Conservation (phyloP, 2,329 filamentous ascomycete genomes). For the Myriosclerotinia duriaeana region DNA sequence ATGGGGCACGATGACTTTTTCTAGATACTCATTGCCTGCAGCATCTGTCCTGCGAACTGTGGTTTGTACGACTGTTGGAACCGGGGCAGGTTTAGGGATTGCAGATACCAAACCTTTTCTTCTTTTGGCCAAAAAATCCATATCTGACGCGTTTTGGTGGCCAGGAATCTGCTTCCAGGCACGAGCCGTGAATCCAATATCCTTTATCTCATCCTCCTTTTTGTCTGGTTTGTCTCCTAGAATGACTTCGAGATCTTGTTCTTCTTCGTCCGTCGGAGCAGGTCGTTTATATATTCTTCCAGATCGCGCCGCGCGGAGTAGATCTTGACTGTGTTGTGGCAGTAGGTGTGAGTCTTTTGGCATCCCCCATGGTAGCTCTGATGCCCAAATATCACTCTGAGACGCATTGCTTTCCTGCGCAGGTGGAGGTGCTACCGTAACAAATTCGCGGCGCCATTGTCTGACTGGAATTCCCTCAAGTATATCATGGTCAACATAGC, state of each 20-base stretch:
- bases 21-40: conserved; percentile 77
- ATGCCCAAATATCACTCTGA: conserved; percentile 67
- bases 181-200: conserved; percentile 55
- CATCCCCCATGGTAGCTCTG: conserved; percentile 75
- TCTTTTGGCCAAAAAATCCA: conserved; percentile 60
- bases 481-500: conserved; percentile 55
- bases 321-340: conserved; percentile 74
- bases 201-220: conserved; percentile 53
- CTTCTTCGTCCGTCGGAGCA: conserved; percentile 60
- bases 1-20: conserved; percentile 78
- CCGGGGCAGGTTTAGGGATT: conserved; percentile 49
- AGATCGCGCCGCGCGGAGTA: conserved; percentile 77
- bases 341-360: conserved; percentile 80
- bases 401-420: conserved; percentile 60
- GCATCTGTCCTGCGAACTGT: conserved; percentile 78
- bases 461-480: conserved; percentile 68
- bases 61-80: conserved; percentile 68
- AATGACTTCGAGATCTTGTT: conserved; percentile 50
- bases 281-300: conserved; percentile 74
- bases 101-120: conserved; percentile 61
- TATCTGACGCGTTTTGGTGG: conserved; percentile 53
- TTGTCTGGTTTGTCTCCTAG: conserved; percentile 56
- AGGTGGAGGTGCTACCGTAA: conserved; percentile 65
- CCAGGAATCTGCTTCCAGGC: conserved; percentile 63
- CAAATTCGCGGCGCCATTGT: conserved; percentile 77